Base-by-base conservation (phyloP, 192 early-diverging fungal species). In the Podila epigama region DNA sequence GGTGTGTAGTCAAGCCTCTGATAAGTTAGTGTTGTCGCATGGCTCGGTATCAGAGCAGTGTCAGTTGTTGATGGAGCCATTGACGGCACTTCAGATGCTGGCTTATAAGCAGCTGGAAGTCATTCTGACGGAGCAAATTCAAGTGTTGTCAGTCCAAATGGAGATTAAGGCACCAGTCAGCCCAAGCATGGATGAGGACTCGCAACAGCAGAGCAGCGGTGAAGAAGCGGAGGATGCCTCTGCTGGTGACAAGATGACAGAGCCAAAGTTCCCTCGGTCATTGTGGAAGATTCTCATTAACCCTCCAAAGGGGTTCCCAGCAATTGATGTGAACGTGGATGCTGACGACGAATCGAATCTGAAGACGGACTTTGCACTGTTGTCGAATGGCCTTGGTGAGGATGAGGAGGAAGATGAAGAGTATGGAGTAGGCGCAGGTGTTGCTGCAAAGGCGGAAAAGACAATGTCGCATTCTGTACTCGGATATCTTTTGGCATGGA, bases 401-500 rank as follows among this genome's bases (percentile, higher is more conserved):
- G 53, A 68, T 9, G 73, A 77, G 8, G 73, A 77, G 25, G 63
- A 64, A 1, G 72, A 77, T 18, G 72, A 68, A 22, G 58, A 59
- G 40, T 77, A 68, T 57, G 73, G 73, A 11, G 39, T 68, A 37
- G 73, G 73, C 15, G 73, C 65, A 16, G 73, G 73, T 31, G 61
- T 77, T 1, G 73, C 73, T 15, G 61, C 73, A 20, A 77, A 64
- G 22, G 50, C 73, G 1, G 73, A 51, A 29, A 65, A 66, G 31
- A 36, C 73, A 52, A 60, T 57, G 32, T 63, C 83, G 2, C 81
- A 89, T 60, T 42, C 70, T 9, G 82, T 75, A 0, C 80, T 93
- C 25, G 91, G 93, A 18, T 89, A 90, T 63, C 71, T 95, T 3
- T 69, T 93, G 35, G 79, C 87, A 6, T 93, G 92, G 89, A 87